These are phyloP conservation scores for Phylloporus sp. DNA, from an alignment of 768 basidiomycete genomes.

Conservation along the genomic window DNA sequence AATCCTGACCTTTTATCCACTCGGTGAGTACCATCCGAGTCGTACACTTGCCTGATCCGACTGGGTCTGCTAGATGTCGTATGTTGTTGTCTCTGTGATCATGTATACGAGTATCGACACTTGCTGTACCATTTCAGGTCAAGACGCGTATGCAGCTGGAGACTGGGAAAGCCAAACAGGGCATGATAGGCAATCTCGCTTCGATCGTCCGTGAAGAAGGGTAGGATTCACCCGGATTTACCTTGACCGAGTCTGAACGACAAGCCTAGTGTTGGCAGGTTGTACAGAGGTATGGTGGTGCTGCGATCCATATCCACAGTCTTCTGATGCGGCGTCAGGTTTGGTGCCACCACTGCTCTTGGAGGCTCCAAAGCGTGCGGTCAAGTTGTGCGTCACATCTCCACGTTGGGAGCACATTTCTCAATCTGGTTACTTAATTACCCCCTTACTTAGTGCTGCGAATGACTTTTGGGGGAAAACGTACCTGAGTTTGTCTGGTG, in stretches of 20 bases:
- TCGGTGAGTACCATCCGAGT: constrained; percentile 52
- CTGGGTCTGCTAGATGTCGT: constrained; percentile 69
- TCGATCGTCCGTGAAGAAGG: constrained; percentile 89
- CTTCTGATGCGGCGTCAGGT: constrained; percentile 39
- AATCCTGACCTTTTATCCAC: constrained; percentile 83
- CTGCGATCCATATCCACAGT: background rate
- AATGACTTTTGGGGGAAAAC: constrained; percentile 97
- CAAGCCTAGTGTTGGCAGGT: constrained; percentile 56
- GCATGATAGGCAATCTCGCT: constrained; percentile 79
- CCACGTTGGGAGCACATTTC: background rate
- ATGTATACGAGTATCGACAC: background rate
- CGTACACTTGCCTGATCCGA: background rate
- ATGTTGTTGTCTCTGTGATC: constrained; percentile 31
- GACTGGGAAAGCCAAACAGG: constrained; percentile 69
- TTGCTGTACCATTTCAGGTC: constrained; percentile 49
- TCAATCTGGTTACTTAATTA: background rate
- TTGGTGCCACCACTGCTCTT: constrained; percentile 93
- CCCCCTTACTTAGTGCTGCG: constrained; percentile 49
- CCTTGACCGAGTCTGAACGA: background rate
- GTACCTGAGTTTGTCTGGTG: constrained; percentile 57
- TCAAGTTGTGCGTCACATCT: constrained; percentile 69
- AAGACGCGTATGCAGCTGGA: constrained; percentile 99
- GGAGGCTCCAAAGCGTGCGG: constrained; percentile 97
- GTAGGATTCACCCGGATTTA: constrained; percentile 40
- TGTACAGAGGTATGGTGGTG: constrained; percentile 72